Percentiles rank a stretch among this genome's conserved stretches.
Evolutionary conservation across 495 filamentous ascomycete species (phyloP).

Genomic region (Recurvomyces mirabilis): DNA sequence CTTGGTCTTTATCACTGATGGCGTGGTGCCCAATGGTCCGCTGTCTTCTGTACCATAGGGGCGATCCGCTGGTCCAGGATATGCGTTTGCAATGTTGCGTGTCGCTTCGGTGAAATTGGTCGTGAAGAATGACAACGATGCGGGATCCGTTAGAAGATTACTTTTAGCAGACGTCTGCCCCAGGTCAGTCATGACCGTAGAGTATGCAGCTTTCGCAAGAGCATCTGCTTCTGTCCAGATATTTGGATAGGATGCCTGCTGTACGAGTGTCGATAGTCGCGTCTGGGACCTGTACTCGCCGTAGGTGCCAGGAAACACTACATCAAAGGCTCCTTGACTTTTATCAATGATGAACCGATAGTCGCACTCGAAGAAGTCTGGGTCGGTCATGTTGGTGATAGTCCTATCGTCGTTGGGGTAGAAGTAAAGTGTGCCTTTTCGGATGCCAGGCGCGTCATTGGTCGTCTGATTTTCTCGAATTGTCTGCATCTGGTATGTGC

Average conservation of each 20-base stretch:
- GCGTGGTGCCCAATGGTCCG: constrained; percentile 15
- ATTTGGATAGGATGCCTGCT: constrained; percentile 3
- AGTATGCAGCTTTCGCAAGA: constrained; percentile 27
- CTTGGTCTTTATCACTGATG: constrained; percentile 21
- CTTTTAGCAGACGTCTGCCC: constrained; percentile 19
- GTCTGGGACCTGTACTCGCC: constrained; percentile 1
- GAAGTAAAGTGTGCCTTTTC: constrained; percentile 7
- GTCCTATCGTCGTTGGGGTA: constrained; percentile 5
- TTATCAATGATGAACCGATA: constrained; percentile 11
- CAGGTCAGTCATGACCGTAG: constrained; percentile 26
- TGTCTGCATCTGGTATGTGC: background rate
- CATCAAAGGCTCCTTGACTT: constrained; percentile 1
- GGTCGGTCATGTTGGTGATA: constrained; percentile 4
- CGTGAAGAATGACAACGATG: constrained; percentile 17
- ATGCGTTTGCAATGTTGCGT: constrained; percentile 8
- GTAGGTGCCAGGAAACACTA: background rate
- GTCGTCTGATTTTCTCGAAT: constrained; percentile 10
- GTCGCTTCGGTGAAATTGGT: constrained; percentile 17
- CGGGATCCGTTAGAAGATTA: constrained; percentile 24
- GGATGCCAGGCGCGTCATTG: constrained; percentile 1
- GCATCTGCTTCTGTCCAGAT: constrained; percentile 24
- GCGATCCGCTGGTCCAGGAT: constrained; percentile 9
- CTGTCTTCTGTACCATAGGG: constrained; percentile 10
- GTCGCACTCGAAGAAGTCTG: constrained; percentile 3
- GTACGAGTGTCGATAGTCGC: background rate